Conservation (phyloP, 2,329 filamentous ascomycete species). For the Torrubiellomyces zombiae region DNA sequence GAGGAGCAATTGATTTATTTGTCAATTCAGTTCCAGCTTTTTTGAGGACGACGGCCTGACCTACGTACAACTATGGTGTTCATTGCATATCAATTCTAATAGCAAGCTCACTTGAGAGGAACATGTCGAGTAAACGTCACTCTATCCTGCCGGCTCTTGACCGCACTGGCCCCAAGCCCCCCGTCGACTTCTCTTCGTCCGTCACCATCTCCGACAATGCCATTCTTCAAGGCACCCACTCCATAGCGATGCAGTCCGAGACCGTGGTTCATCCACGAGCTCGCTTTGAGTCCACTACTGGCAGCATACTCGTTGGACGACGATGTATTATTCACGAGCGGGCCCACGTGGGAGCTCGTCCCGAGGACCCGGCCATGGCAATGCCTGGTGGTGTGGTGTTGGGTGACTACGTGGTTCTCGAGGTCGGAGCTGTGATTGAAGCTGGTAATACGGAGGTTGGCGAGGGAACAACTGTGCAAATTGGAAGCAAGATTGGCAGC, state of each 20-base stretch:
- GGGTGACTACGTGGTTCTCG: conserved; percentile 44
- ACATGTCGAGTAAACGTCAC: conserved; percentile 33
- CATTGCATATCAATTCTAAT: too few species aligned
- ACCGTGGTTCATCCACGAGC: conserved; percentile 76
- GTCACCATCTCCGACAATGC: conserved; percentile 47
- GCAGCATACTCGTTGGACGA: conserved; percentile 65
- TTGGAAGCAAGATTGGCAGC: conserved; percentile 40
- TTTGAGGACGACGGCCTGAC: too few species aligned
- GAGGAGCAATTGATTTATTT: too few species aligned
- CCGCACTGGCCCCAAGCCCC: conserved; percentile 39
- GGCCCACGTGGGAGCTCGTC: conserved; percentile 32
- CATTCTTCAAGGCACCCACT: conserved; percentile 52
- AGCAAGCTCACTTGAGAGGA: too few species aligned
- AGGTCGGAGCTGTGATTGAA: conserved; percentile 43
- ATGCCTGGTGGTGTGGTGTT: conserved; percentile 34
- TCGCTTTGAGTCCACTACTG: conserved; percentile 60
- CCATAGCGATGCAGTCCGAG: conserved; percentile 62
- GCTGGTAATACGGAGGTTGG: conserved; percentile 44
- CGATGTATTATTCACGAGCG: conserved; percentile 70
- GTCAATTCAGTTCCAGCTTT: too few species aligned
- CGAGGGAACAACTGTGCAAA: conserved; percentile 42
- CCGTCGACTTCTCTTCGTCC: conserved; percentile 42
- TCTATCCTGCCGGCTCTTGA: conserved; percentile 38
- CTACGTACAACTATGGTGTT: too few species aligned
- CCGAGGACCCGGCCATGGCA: conserved; percentile 10